phyloP scores from a whole-genome alignment of 2,329 filamentous ascomycete genomes.

The Aspergillus sclerotialis region DNA sequence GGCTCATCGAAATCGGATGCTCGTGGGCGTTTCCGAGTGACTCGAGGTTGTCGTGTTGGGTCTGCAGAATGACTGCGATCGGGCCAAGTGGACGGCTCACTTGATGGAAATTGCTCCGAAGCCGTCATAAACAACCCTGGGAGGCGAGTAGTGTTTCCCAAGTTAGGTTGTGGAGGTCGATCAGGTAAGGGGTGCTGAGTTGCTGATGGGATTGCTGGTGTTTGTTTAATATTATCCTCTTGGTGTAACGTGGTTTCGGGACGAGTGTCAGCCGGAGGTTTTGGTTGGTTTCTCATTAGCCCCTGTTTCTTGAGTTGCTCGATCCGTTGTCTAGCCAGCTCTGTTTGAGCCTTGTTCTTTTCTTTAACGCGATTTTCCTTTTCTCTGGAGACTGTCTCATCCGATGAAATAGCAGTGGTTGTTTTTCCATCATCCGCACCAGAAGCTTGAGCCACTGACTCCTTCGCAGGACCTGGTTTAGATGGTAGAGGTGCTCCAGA shows the following conservation, averaged over 20 bases:
- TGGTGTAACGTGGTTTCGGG: slow-evolving; percentile 5
- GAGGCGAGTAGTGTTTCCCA: slow-evolving; percentile 32
- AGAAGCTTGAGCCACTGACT: slow-evolving; percentile 4
- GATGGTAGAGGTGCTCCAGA: slow-evolving; percentile 10
- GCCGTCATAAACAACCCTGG: slow-evolving; percentile 48
- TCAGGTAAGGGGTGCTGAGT: slow-evolving; percentile 32
- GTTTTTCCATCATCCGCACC: slow-evolving; percentile 5
- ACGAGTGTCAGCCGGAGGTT: slow-evolving; percentile 9
- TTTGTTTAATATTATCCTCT: slow-evolving; percentile 2
- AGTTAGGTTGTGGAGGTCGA: slow-evolving; percentile 26
- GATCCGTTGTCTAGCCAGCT: slow-evolving; percentile 69
- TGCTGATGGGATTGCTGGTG: slow-evolving; percentile 3
- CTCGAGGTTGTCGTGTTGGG: slow-evolving; percentile 14
- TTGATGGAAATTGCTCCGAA: slow-evolving; percentile 6
- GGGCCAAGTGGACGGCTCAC: slow-evolving; percentile 5
- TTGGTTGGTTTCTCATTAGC: slow-evolving; percentile 33
- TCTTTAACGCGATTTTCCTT: slow-evolving; percentile 28
- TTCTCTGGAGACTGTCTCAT: slow-evolving; percentile 13
- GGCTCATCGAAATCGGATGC: slow-evolving; percentile 65
- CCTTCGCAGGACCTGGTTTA: slow-evolving; percentile 8
- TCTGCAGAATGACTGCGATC: slow-evolving; percentile 12
- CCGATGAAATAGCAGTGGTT: slow-evolving; percentile 2
- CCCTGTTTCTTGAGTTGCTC: slow-evolving; percentile 60
- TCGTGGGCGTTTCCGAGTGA: slow-evolving; percentile 52
- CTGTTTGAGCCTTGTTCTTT: slow-evolving; percentile 61